Evolutionary conservation across 257 asterid species (phyloP).

Genomic region (Verbena officinalis): DNA sequence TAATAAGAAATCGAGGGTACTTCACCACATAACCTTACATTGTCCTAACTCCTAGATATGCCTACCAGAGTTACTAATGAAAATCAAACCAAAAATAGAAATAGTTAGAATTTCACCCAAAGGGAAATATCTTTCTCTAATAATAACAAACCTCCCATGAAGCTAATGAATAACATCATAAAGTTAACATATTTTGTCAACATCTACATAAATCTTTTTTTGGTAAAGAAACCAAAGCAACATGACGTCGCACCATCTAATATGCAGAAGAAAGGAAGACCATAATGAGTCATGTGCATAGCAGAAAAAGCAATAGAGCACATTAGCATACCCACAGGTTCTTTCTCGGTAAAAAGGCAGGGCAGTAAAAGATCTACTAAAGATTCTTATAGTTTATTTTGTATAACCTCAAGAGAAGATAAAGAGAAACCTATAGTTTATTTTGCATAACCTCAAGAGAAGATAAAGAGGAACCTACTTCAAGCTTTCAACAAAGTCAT

Average conservation of each 20-base stretch:
- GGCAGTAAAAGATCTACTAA: slow-evolving; percentile 1
- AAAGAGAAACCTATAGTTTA: slow-evolving; percentile 8
- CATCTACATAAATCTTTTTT: neutral
- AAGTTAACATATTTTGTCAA: neutral
- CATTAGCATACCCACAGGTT: neutral
- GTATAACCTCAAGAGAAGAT: neutral
- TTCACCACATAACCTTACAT: neutral
- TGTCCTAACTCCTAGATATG: neutral
- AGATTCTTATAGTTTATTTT: slow-evolving; percentile 3
- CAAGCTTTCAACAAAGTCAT: neutral
- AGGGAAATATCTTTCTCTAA: slow-evolving; percentile 3
- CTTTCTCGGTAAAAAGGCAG: neutral
- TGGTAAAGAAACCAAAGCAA: neutral
- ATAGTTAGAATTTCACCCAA: neutral
- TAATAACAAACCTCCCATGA: slow-evolving; percentile 4
- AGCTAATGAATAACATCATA: slow-evolving; percentile 2
- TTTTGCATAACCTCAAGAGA: neutral
- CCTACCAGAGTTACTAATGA: neutral
- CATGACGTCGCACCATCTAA: neutral
- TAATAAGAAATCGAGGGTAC: slow-evolving; percentile 17
- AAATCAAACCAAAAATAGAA: neutral
- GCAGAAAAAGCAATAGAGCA: slow-evolving; percentile 8
- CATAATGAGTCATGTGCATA: slow-evolving; percentile 1
- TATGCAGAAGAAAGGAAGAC: neutral
- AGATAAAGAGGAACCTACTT: slow-evolving; percentile 1